Evolutionary conservation across 257 asterid species (phyloP).

Genomic region (Solanum ahanhuiri): DNA sequence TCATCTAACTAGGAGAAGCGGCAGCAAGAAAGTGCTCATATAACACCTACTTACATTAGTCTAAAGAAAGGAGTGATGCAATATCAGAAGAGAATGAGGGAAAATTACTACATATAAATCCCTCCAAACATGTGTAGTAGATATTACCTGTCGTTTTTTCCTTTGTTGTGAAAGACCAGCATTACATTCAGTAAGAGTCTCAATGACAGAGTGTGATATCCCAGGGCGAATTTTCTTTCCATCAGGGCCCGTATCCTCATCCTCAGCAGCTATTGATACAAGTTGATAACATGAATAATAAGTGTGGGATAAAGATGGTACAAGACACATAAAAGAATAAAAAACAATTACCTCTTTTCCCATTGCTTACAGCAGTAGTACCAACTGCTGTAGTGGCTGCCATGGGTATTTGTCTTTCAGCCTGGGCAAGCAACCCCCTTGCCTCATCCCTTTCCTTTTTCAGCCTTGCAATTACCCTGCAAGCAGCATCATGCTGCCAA

Average conservation of each 20-base stretch:
- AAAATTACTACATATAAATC: not conserved
- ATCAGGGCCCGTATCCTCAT: conserved; percentile 56
- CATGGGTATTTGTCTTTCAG: conserved; percentile 77
- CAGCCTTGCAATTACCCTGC: conserved; percentile 98
- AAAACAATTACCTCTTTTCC: conserved; percentile 71
- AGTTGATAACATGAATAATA: not conserved
- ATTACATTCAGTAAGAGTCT: conserved; percentile 87
- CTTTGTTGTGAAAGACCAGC: conserved; percentile 81
- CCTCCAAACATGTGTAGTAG: not conserved
- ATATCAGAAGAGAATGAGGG: not conserved
- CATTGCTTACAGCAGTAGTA: conserved; percentile 61
- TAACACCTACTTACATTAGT: not conserved
- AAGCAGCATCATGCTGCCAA: conserved; percentile 97
- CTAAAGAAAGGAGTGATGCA: not conserved
- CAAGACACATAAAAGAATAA: not conserved
- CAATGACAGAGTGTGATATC: conserved; percentile 56
- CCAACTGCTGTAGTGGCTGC: conserved; percentile 26
- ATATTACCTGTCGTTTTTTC: conserved; percentile 76
- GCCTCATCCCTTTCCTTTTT: conserved; percentile 98
- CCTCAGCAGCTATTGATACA: conserved; percentile 59
- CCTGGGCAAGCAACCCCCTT: conserved; percentile 63
- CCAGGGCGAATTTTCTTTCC: conserved; percentile 81
- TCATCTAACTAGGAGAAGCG: not conserved
- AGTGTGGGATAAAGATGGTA: not conserved
- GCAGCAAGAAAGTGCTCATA: not conserved